A percentile compares a stretch with the other conserved stretches of the same genome.
phyloP scores from a whole-genome alignment of 306 rosid species.

The Pyrus bretschneideri region DNA sequence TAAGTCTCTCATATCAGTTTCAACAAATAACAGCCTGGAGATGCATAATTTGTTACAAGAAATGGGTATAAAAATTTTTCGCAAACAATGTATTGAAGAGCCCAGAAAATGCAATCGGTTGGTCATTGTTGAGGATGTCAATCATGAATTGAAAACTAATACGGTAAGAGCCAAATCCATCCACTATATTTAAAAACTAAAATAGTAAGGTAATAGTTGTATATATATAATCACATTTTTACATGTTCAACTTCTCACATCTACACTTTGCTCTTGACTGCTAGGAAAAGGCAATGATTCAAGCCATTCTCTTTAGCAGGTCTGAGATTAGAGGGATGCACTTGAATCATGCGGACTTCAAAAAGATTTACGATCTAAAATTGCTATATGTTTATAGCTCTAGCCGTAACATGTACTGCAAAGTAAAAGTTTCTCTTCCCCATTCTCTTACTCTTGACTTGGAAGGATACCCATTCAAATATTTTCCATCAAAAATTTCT shows the following conservation, averaged over 20 bases:
- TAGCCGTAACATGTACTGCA: too few species aligned
- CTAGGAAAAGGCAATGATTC: conserved; percentile 7
- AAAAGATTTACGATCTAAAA: conserved; percentile 13
- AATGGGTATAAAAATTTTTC: conserved; percentile 28
- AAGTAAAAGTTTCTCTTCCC: conserved; percentile 10
- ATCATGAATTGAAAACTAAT: conserved; percentile 12
- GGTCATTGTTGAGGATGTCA: conserved; percentile 5
- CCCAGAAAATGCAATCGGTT: not conserved
- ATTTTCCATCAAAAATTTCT: not conserved
- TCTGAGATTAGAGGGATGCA: not conserved
- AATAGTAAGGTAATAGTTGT: too few species aligned
- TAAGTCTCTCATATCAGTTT: conserved; percentile 14
- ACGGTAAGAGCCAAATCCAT: not conserved
- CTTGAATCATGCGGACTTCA: conserved; percentile 14
- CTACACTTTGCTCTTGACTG: not conserved
- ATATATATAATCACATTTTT: too few species aligned
- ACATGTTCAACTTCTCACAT: too few species aligned
- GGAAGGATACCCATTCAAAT: not conserved
- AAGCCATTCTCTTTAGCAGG: conserved; percentile 3
- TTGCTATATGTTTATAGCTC: too few species aligned
- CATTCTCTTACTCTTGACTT: not conserved
- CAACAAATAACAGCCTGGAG: not conserved
- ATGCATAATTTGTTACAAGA: conserved; percentile 10
- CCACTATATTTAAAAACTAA: too few species aligned
- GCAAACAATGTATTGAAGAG: not conserved